These are phyloP conservation scores for Lentinula guzmanii DNA, from an alignment of 768 basidiomycete species.

Conservation along the genomic window DNA sequence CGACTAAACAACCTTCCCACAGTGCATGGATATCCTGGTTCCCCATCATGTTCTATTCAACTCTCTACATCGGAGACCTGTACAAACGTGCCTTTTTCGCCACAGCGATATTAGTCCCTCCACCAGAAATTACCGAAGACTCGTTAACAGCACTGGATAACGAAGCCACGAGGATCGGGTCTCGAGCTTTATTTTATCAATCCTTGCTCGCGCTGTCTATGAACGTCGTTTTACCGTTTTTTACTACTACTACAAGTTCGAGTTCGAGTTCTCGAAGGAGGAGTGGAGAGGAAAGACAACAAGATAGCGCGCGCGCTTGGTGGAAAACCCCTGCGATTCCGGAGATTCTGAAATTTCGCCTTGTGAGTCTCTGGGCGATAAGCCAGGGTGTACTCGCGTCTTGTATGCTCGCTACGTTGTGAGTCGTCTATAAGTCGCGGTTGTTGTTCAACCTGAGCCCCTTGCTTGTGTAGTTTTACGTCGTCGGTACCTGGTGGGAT, in stretches of 20 bases:
- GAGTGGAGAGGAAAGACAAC: neutral
- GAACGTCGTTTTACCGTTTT: conserved; percentile 67
- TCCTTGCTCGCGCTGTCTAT: conserved; percentile 61
- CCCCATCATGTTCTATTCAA: conserved; percentile 84
- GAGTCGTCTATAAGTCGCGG: conserved; percentile 23
- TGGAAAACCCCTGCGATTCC: conserved; percentile 24
- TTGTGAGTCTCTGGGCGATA: conserved; percentile 72
- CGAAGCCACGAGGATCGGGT: conserved; percentile 78
- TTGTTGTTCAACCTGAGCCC: neutral
- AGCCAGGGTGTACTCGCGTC: conserved; percentile 68
- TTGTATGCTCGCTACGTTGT: conserved; percentile 85
- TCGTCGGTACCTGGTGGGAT: conserved; percentile 67
- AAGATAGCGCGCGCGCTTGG: conserved; percentile 1
- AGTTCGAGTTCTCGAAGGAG: conserved; percentile 3
- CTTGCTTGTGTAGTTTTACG: conserved; percentile 47
- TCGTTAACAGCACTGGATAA: conserved; percentile 31
- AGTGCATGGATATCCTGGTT: conserved; percentile 92
- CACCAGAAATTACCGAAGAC: neutral
- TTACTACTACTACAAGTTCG: conserved; percentile 38
- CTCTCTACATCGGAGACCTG: conserved; percentile 83
- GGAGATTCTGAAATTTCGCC: conserved; percentile 47
- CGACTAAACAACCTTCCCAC: neutral
- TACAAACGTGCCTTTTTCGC: conserved; percentile 48
- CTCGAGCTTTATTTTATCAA: conserved; percentile 77
- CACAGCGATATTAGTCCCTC: conserved; percentile 8